A percentile compares a stretch with the other conserved stretches of the same genome.
phyloP scores from a whole-genome alignment of 345 rosid genomes.

The Ricinus communis region DNA sequence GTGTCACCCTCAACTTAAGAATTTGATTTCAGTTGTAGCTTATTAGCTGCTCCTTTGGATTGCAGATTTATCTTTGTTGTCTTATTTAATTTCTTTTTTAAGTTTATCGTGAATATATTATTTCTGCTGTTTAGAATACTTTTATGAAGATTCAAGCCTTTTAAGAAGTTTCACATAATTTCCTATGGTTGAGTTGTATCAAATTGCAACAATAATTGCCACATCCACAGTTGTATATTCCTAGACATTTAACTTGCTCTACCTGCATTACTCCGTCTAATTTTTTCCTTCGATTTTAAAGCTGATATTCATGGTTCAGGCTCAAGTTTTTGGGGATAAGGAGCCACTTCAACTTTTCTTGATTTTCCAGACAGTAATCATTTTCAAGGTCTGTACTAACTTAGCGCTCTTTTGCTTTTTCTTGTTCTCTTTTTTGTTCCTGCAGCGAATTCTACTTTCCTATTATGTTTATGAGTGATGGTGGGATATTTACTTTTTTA shows the following conservation, averaged over 20 bases:
- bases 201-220: neutral
- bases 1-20: neutral
- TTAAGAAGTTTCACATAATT: neutral
- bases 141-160: neutral
- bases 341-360: constrained; percentile 69
- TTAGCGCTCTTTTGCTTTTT: neutral
- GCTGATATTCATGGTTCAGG: constrained; percentile 43
- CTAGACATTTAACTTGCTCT: neutral
- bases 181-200: neutral
- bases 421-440: neutral
- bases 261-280: neutral
- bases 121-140: neutral
- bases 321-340: constrained; percentile 55
- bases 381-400: constrained; percentile 53
- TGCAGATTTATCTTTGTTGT: neutral
- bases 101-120: neutral
- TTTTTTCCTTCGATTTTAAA: constrained; percentile 1
- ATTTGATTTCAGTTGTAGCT: neutral
- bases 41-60: neutral
- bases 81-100: neutral
- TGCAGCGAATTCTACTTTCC: neutral
- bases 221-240: neutral
- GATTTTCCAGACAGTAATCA: constrained; percentile 50
- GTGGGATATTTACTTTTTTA: constrained; percentile 10
- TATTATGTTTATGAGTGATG: neutral